Evolutionary conservation across 2,329 filamentous ascomycete species (phyloP), one percentile per base, ranked within the genome.

Genomic region (Colletotrichum musicola): DNA sequence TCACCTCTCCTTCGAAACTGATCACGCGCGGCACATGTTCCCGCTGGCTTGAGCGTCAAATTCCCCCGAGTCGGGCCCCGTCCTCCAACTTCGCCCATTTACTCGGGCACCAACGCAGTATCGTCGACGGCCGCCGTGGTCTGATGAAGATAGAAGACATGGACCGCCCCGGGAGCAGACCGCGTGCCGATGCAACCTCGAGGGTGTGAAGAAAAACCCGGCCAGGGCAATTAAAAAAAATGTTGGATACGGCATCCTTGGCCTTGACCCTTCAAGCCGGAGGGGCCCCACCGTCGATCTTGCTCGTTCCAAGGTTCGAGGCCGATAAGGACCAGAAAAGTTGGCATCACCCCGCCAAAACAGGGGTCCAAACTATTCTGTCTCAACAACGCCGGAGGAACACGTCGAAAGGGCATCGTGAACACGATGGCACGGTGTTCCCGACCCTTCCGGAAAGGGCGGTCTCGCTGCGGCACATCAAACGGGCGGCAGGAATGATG

Each of bases 231-330:
- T 30, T 56, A 50, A 49, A 30, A 50, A 68, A 61, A 66, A 46
- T 38, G 62, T 66, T 66, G 66, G 64, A 57, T 66, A 61, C 55
- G 44, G 50, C 62, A 69, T 58, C 66, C 62, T 66, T 69, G 66
- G 44, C 44, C 25, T 59, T 38, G 38, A 35, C 46, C 27, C 30
- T 35, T 25, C 10, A 47, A 14, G 49, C 53, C 27, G n/a, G 40
- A 18, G n/a, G 44, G 16, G 64, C 53, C 50, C 66, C 62, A 69
- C 66, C 10, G 66, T 61, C 56, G 66, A 65, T 66, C 62, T 69
- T 57, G 40, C 55, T 69, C 25, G 44, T 69, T 61, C 62, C 66
- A 66, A 69, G 66, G 49, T 69, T 69, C 44, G 18, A 51, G 49
- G 51, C 55, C 30, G 66, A 40, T 50, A 30, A 44, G 27, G 40